These are phyloP conservation scores for Tylopilus vinaceipallidus DNA, from an alignment of 768 basidiomycete species.

Conservation along the genomic window DNA sequence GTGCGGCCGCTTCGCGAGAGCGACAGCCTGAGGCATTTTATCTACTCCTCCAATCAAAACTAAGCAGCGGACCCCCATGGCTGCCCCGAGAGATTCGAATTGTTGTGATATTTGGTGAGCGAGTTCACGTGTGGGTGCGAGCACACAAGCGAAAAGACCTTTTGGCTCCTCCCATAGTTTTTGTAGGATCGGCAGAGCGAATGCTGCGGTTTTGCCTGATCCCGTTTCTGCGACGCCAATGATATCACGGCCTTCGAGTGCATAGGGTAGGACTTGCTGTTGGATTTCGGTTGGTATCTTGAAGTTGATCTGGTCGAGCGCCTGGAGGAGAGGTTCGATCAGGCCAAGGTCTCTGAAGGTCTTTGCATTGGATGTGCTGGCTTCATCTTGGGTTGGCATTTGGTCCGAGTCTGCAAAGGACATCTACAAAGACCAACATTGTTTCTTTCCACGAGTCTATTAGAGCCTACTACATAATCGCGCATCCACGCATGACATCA, in stretches of 20 bases:
- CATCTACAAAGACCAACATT: too few species aligned
- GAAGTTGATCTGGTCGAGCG: constrained; percentile 78
- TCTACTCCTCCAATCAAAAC: constrained; percentile 97
- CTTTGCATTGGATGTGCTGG: constrained; percentile 41
- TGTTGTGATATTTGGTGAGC: constrained; percentile 99
- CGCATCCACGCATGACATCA: too few species aligned
- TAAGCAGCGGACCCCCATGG: constrained; percentile 88
- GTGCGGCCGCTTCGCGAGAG: constrained; percentile 91
- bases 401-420: too few species aligned
- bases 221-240: constrained; percentile 99
- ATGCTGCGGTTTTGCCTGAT: constrained; percentile 97
- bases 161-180: constrained; percentile 95
- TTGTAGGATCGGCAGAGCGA: constrained; percentile 93
- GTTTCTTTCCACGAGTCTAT: constrained; percentile 23
- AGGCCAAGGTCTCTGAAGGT: constrained; percentile 86
- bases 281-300: constrained; percentile 92
- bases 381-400: constrained; percentile 69
- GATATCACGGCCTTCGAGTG: constrained; percentile 89
- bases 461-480: too few species aligned
- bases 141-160: constrained; percentile 87
- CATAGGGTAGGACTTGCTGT: constrained; percentile 77
- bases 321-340: constrained; percentile 85
- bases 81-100: constrained; percentile 86
- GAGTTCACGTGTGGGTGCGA: constrained; percentile 97
- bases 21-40: constrained; percentile 85